Base-by-base conservation (phyloP, 805 yeast genomes). In the Sungouiozyma intestinalis region DNA sequence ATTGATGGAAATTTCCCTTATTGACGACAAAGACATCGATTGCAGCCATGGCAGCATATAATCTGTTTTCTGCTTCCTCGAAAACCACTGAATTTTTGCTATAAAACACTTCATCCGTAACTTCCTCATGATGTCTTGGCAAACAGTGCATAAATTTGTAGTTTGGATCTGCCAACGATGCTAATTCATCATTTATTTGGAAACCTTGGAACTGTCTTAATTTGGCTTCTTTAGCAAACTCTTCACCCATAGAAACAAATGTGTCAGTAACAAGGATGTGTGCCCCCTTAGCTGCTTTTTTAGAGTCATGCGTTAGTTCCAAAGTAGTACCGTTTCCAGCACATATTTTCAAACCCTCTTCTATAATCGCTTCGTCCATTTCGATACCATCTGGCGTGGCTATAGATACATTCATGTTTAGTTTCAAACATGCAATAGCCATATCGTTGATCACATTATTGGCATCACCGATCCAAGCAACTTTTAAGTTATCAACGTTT, bases 231-330 rank as follows among this genome's bases (percentile, higher is more conserved):
- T 77, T 84, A 60, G 88, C 88, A 3, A 74, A 67, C 63, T 92
- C 98, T 68, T 92, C 88, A 44, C 98, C 98, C 98, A 92, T 92
- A 1, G 97, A 90, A 18, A 92, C 77, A 79, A 95, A 92, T 3
- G 98, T 92, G 56, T 92, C 98, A 14, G 98, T 92, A 36, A 90
- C 97, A 31, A 92, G 63, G 34, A 92, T 71, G 56, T 90, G 76
- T 3, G 97, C 86, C 50, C 72, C 70, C 41, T 71, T 69, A 40
- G 86, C 75, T 1, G 97, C 95, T 19, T 55, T 68, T n/a, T 66
- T 54, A 3, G 97, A 92, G 53, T 85, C 85, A 50, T 85, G 79
- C 3, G 81, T 72, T 7, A 79, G 56, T 50, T 72, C 77, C 43
- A 85, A 70, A 3, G 54, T 47, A 9, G 79, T 69, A 39, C 76